Conservation (phyloP, 2,329 filamentous ascomycete species). For the Beauveria pseudobassiana region DNA sequence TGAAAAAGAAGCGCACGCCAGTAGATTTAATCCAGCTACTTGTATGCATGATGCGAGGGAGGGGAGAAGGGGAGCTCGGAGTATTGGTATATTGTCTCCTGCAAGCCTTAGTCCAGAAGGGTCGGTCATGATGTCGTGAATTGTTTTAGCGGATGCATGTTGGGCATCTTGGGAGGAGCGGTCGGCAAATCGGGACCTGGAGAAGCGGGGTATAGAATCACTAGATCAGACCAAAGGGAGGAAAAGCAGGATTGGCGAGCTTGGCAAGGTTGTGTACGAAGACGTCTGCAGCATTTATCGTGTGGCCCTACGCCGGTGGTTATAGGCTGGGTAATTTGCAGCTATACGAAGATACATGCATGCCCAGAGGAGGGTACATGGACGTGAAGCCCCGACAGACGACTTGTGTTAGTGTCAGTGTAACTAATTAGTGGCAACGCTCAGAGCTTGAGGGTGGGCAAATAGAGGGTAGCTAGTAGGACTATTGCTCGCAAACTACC, state of each 20-base stretch:
- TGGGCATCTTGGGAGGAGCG: neutral
- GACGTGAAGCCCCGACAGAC: neutral
- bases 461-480: neutral
- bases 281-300: neutral
- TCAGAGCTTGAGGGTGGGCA: neutral
- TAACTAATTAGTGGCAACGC: neutral
- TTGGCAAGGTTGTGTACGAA: neutral
- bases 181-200: neutral
- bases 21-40: neutral
- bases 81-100: neutral
- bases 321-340: neutral
- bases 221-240: neutral
- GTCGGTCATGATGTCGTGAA: conserved; percentile 7
- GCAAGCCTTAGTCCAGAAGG: neutral
- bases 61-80: neutral
- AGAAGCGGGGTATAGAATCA: neutral
- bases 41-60: neutral
- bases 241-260: neutral
- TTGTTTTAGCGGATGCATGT: neutral
- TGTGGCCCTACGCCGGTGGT: neutral
- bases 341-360: neutral
- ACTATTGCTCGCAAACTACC: neutral
- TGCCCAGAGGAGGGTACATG: neutral
- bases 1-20: neutral
- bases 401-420: neutral